phyloP scores from a whole-genome alignment of 345 rosid species.

The Melaleuca quinquenervia region DNA sequence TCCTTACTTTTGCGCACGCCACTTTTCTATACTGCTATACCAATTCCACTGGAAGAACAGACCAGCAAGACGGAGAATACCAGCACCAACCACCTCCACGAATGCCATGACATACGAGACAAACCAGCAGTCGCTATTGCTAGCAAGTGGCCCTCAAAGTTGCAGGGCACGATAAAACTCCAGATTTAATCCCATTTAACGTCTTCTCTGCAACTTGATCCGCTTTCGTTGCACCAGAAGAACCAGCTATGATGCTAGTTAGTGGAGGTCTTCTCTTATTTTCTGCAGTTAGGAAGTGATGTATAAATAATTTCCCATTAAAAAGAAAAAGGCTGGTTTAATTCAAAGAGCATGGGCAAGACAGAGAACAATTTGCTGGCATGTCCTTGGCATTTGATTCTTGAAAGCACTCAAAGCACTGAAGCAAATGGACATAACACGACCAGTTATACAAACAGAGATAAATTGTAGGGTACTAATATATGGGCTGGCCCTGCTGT shows the following conservation, averaged over 20 bases:
- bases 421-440: too few relatives aligned
- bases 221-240: slow-evolving; percentile 65
- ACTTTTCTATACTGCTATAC: slow-evolving; percentile 49
- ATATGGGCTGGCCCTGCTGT: too few relatives aligned
- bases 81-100: slow-evolving; percentile 50
- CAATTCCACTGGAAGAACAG: slow-evolving; percentile 68
- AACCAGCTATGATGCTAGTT: slow-evolving; percentile 46
- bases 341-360: background rate
- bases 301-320: background rate
- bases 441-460: too few relatives aligned
- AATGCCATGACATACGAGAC: slow-evolving; percentile 64
- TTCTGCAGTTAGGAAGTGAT: slow-evolving; percentile 24
- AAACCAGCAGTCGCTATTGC: slow-evolving; percentile 61
- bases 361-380: background rate
- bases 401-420: too few relatives aligned
- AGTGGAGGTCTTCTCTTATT: slow-evolving; percentile 49
- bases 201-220: slow-evolving; percentile 75
- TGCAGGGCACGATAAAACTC: slow-evolving; percentile 61
- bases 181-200: slow-evolving; percentile 56
- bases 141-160: slow-evolving; percentile 53
- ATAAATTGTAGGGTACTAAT: too few relatives aligned
- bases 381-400: background rate
- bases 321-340: background rate
- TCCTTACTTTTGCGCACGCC: slow-evolving; percentile 16
- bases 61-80: slow-evolving; percentile 34